Conservation (phyloP, 805 yeast species). For the Spathaspora hagerdaliae region DNA sequence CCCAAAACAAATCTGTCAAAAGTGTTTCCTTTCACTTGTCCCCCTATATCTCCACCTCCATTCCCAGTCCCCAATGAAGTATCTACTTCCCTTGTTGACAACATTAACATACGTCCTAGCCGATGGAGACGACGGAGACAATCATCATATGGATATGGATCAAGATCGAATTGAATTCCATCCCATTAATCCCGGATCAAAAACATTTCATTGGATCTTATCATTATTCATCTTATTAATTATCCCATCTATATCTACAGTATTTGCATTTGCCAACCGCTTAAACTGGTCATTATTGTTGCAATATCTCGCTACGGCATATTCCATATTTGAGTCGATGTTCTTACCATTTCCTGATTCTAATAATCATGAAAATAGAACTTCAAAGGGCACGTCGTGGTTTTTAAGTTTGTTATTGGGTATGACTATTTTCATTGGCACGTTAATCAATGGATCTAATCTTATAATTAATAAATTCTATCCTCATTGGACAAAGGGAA, state of each 20-base stretch:
- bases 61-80: too few relatives aligned
- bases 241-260: conserved; percentile 54
- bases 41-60: too few relatives aligned
- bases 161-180: conserved; percentile 32
- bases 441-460: conserved; percentile 51
- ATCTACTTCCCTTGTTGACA: neutral
- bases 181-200: conserved; percentile 46
- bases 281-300: conserved; percentile 41
- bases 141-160: conserved; percentile 15
- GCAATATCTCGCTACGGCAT: conserved; percentile 45
- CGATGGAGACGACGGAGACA: neutral
- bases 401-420: conserved; percentile 47
- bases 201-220: conserved; percentile 63
- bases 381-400: conserved; percentile 69
- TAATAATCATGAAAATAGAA: conserved; percentile 61
- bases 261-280: conserved; percentile 51
- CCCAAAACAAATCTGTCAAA: too few relatives aligned
- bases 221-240: conserved; percentile 46
- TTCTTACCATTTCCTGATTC: conserved; percentile 61
- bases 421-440: conserved; percentile 50
- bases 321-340: conserved; percentile 53
- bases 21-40: too few relatives aligned
- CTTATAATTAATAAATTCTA: conserved; percentile 30
- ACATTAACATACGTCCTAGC: neutral
- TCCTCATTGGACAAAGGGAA: conserved; percentile 24